Conservation (phyloP, 139 green algal species). For the Chloropicon primus region DNA sequence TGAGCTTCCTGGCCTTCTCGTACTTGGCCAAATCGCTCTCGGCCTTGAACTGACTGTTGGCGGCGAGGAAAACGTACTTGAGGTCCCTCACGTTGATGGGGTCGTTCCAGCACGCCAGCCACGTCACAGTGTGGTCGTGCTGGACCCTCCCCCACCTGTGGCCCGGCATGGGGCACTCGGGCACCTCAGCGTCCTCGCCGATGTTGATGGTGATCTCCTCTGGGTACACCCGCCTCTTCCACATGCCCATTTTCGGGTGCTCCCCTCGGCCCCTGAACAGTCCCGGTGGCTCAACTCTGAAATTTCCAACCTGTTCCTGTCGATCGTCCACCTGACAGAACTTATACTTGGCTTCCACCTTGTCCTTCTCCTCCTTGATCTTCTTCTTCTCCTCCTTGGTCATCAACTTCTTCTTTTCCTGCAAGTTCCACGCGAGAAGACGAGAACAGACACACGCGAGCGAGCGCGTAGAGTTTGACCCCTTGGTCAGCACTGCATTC, state of each 20-base stretch:
- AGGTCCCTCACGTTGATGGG: constrained; percentile 33
- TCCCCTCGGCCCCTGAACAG: constrained; percentile 95
- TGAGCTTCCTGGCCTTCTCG: constrained; percentile 87
- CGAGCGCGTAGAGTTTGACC: no score
- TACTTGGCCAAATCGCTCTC: constrained; percentile 91
- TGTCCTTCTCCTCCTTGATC: constrained; percentile 69
- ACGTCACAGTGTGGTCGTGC: constrained; percentile 91
- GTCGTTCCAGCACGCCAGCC: constrained; percentile 88
- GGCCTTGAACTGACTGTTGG: constrained; percentile 80
- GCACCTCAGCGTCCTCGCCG: constrained; percentile 25
- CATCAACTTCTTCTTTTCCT: constrained; percentile 78
- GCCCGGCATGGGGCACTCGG: constrained; percentile 10
- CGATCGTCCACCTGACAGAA: constrained; percentile 70
- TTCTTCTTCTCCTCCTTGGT: constrained; percentile 86
- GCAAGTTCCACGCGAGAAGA: no score
- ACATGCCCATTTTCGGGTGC: constrained; percentile 95
- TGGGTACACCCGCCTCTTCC: constrained; percentile 91
- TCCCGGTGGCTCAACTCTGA: constrained; percentile 89
- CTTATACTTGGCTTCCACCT: constrained; percentile 81
- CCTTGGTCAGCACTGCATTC: no score
- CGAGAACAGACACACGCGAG: no score
- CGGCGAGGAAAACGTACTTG: constrained; percentile 93
- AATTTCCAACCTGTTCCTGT: constrained; percentile 95
- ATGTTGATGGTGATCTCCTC: constrained; percentile 98
- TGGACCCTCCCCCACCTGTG: constrained; percentile 39